These are phyloP conservation scores for Golubevia sp. DNA, from an alignment of 1,284 basidiomycete genomes.

Conservation along the genomic window DNA sequence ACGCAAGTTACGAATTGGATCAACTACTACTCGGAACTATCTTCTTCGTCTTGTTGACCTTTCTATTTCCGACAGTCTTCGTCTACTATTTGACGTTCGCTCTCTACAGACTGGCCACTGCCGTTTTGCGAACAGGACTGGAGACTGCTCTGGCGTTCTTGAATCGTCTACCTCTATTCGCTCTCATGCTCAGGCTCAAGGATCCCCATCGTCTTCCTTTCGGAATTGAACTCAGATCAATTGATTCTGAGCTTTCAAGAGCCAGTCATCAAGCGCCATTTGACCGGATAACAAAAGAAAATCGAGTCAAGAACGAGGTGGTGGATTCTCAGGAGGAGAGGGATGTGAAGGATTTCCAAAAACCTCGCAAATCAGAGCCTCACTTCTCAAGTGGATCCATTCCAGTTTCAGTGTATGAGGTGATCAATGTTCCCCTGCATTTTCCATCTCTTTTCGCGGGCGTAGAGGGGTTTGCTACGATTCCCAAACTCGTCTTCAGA, in stretches of 20 bases:
- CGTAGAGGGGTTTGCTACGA: too few relatives aligned
- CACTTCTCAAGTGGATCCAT: too few relatives aligned
- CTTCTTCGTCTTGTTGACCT: slow-evolving; percentile 49
- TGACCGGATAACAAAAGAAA: too few relatives aligned
- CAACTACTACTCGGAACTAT: slow-evolving; percentile 57
- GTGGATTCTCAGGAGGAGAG: too few relatives aligned
- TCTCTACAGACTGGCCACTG: slow-evolving; percentile 18
- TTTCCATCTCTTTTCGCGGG: too few relatives aligned
- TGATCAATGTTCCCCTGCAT: too few relatives aligned
- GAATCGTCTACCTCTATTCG: slow-evolving; percentile 24
- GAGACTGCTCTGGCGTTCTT: slow-evolving; percentile 17
- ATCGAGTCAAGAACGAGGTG: too few relatives aligned
- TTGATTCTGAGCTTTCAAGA: not conserved
- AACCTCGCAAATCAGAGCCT: not conserved
- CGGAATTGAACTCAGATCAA: slow-evolving; percentile 5
- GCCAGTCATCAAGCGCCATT: too few relatives aligned
- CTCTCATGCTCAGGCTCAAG: slow-evolving; percentile 66
- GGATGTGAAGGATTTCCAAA: not conserved
- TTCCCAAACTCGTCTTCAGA: too few relatives aligned
- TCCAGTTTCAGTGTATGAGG: too few relatives aligned
- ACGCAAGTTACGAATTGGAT: slow-evolving; percentile 50
- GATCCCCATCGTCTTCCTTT: slow-evolving; percentile 35
- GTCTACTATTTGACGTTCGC: slow-evolving; percentile 46
- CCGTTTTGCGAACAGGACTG: slow-evolving; percentile 16
- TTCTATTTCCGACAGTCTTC: slow-evolving; percentile 51